Conservation (phyloP, 352 stramenopile genomes). For the Phytophthora quininea region DNA sequence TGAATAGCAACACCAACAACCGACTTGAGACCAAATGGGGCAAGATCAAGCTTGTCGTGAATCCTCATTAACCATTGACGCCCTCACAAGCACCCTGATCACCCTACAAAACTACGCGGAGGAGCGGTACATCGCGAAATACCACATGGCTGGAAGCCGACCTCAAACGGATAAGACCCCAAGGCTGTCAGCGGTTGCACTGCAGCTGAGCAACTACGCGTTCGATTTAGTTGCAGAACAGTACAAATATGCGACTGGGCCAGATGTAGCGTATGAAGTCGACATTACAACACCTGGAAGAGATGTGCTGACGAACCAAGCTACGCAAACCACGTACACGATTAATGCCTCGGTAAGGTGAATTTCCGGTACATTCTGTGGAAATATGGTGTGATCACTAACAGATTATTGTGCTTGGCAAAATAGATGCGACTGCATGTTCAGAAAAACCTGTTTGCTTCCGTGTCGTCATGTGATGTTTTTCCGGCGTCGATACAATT, state of each 20-base stretch:
- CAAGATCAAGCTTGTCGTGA: slow-evolving; percentile 1
- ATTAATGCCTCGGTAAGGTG: not conserved
- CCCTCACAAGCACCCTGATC: not conserved
- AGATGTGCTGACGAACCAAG: not conserved
- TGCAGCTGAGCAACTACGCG: not conserved
- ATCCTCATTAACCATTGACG: not conserved
- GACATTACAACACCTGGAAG: not conserved
- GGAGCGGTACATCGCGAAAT: not conserved
- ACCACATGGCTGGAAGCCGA: not conserved
- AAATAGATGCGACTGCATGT: slow-evolving; percentile 12
- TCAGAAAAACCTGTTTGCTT: slow-evolving; percentile 12
- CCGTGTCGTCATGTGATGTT: slow-evolving; percentile 17
- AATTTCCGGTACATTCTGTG: not conserved
- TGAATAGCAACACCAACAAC: slow-evolving; percentile 13
- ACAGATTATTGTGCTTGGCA: not conserved
- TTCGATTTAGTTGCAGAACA: not conserved
- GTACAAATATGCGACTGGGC: not conserved
- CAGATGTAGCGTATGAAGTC: not conserved
- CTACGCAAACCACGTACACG: not conserved
- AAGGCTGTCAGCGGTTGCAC: not conserved
- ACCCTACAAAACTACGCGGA: not conserved
- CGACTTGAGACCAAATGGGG: slow-evolving; percentile 1
- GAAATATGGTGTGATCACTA: not conserved
- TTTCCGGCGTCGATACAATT: not conserved
- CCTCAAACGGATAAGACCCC: not conserved